These are phyloP conservation scores for Dendrostoma leiphaemia DNA, from an alignment of 2,329 filamentous ascomycete species.

Conservation along the genomic window DNA sequence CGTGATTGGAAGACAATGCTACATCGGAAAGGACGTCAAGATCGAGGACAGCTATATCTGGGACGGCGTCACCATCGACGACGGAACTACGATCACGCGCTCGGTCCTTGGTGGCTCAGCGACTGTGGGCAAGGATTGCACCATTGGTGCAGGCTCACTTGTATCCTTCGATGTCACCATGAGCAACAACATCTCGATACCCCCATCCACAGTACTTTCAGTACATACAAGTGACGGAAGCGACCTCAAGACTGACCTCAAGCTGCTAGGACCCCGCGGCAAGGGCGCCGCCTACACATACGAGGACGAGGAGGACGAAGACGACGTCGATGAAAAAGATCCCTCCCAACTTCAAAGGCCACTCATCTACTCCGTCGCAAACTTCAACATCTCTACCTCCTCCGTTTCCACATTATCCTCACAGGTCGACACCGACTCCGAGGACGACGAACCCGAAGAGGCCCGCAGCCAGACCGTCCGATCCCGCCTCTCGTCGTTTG, in stretches of 20 bases:
- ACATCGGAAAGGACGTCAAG: slow-evolving; percentile 79
- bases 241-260: slow-evolving; percentile 38
- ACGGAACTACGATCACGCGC: slow-evolving; percentile 67
- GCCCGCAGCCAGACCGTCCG: slow-evolving; percentile 33
- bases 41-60: slow-evolving; percentile 83
- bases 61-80: slow-evolving; percentile 77
- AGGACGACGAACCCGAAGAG: slow-evolving; percentile 50
- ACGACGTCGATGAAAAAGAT: slow-evolving; percentile 42
- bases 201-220: slow-evolving; percentile 33
- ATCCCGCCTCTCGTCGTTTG: slow-evolving; percentile 68
- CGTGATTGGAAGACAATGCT: slow-evolving; percentile 80
- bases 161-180: slow-evolving; percentile 78
- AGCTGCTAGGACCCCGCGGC: slow-evolving; percentile 47
- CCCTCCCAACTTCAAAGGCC: slow-evolving; percentile 52
- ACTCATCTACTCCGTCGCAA: slow-evolving; percentile 53
- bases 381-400: slow-evolving; percentile 51
- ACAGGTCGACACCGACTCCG: slow-evolving; percentile 58
- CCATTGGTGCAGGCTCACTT: slow-evolving; percentile 69
- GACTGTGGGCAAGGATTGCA: slow-evolving; percentile 68
- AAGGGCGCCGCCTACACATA: slow-evolving; percentile 49
- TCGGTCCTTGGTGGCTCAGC: slow-evolving; percentile 76
- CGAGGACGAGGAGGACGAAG: slow-evolving; percentile 47
- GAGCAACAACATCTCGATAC: slow-evolving; percentile 55
- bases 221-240: slow-evolving; percentile 37
- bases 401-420: slow-evolving; percentile 62